These are phyloP conservation scores for Leccinum rimulosum DNA, from an alignment of 768 basidiomycete genomes.

Conservation along the genomic window DNA sequence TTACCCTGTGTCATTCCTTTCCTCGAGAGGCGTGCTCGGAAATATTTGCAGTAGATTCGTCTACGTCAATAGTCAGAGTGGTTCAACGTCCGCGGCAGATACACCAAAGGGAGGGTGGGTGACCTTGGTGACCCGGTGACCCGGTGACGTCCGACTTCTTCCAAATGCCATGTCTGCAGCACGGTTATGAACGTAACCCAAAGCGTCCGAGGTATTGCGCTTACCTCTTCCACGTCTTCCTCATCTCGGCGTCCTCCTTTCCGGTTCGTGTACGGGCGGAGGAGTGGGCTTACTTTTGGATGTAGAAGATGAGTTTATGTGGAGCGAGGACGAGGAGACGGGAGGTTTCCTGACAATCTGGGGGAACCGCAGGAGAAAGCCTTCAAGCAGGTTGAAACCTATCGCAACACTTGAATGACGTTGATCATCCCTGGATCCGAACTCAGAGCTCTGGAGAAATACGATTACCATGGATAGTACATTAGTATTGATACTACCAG, in stretches of 20 bases:
- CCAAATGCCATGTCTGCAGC: constrained; percentile 89
- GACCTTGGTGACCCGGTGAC: constrained; percentile 61
- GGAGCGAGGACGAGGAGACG: constrained; percentile 16
- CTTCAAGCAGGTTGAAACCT: too few species aligned
- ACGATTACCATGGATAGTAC: not conserved
- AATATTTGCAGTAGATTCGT: constrained; percentile 15
- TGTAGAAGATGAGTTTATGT: constrained; percentile 40
- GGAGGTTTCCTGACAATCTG: constrained; percentile 37
- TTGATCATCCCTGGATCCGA: constrained; percentile 38
- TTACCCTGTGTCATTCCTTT: constrained; percentile 1
- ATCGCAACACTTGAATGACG: too few species aligned
- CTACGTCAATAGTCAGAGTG: not conserved
- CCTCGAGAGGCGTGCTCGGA: constrained; percentile 8
- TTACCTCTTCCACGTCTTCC: constrained; percentile 64
- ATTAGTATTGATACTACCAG: not conserved
- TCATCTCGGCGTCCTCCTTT: constrained; percentile 68
- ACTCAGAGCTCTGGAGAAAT: constrained; percentile 47
- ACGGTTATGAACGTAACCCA: constrained; percentile 89
- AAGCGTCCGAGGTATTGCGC: constrained; percentile 73
- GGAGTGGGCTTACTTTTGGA: constrained; percentile 40
- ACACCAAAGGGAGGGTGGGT: constrained; percentile 62
- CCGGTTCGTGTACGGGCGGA: constrained; percentile 37
- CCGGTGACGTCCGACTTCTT: constrained; percentile 67
- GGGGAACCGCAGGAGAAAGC: too few species aligned
- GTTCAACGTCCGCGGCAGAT: not conserved